Evolutionary conservation across 2,329 filamentous ascomycete species (phyloP), one percentile per base, ranked within the genome.

Genomic region (Colletotrichum sp.): DNA sequence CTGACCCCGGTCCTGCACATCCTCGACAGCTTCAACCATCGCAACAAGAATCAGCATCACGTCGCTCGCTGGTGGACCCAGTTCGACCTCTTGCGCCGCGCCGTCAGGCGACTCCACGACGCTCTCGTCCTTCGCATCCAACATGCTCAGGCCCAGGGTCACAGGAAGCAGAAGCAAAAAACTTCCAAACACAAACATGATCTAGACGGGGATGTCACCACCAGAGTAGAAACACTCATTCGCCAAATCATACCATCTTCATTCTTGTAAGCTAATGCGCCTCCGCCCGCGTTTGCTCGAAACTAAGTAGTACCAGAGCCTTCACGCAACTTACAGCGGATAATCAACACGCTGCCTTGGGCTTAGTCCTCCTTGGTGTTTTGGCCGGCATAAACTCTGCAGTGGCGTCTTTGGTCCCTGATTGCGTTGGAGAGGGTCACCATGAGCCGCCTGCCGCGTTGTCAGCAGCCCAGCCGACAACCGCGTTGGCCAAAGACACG

Each of bases 11-110:
- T 88, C 32, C 79, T 86, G 32, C 83, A 90, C 66, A 85, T 96
- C 63, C 91, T 98, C 60, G 89, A 93, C 80, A 90, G 94, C 78
- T 91, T 98, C 80, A 91, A 93, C 84, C 93, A 95, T 82, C 95
- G 96, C 80, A 97, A 98, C 87, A 93, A 93, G 82, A 98, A 98
- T 86, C 96, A 98, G 86, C 96, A 98, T 84, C 93, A 93, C 71
- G 89, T 90, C 77, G 91, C 93, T 34, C 91, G 92, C 82, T 99
- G 96, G 96, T 98, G 94, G 92, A 82, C 86, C 19, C 91, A 92
- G 80, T 91, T 98, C 77, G 90, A 90, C 69, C 89, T 93, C 78
- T 89, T 98, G 78, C 92, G 95, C 44, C 93, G 94, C 63, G 89
- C 92, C 72, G 83, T 94, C 11, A 85, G 86, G 11, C 89, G 89